Base-by-base conservation (phyloP, 2,329 filamentous ascomycete genomes). In the Aspergillus ochraceus region DNA sequence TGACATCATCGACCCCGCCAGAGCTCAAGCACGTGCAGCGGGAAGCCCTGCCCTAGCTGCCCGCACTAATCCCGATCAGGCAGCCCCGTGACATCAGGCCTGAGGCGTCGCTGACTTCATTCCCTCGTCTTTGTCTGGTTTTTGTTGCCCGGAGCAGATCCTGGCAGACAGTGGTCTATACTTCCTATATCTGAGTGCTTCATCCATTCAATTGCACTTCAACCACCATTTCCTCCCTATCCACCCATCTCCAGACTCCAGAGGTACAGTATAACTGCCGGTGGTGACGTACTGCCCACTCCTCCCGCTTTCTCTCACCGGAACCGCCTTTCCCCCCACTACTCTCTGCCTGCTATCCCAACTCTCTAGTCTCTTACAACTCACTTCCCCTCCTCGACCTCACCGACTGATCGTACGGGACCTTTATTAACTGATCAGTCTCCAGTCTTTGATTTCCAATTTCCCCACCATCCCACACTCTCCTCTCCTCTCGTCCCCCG, bases 281-380 rank as follows among this genome's bases (percentile, higher is more conserved):
- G 62, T 58, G 56, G 65, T 66, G 64, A 68, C 65, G 66, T 66
- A 64, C 61, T 30, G 49, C 52, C 57, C 61, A 55, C 59, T 57
- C 56, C 60, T 60, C 63, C 61, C 60, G 68, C 69, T 75, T 76
- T 76, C 68, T 72, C 74, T 76, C 74, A 75, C 73, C 74, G 73
- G 71, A 73, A 74, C 64, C 57, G 14, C 45, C 57, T 32, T 32
- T 12, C 46, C 59, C 26, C 54, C 54, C 55, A 53, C 62, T 29
- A 58, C 58, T 60, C 58, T 61, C 61, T 57, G 51, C 32, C 32
- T 12, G 11, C 32, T 17, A 42, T 42, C 17, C 6, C 36, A 60
- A 61, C 26, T 29, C 26, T 9, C 26, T 29, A 29, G 3, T 29
- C 26, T 29, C 8, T 29, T 9, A 29, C 26, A 8, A 10, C 45